Evolutionary conservation across 768 basidiomycete species (phyloP), one percentile per base, ranked within the genome.

Genomic region (Suillus alpinus): DNA sequence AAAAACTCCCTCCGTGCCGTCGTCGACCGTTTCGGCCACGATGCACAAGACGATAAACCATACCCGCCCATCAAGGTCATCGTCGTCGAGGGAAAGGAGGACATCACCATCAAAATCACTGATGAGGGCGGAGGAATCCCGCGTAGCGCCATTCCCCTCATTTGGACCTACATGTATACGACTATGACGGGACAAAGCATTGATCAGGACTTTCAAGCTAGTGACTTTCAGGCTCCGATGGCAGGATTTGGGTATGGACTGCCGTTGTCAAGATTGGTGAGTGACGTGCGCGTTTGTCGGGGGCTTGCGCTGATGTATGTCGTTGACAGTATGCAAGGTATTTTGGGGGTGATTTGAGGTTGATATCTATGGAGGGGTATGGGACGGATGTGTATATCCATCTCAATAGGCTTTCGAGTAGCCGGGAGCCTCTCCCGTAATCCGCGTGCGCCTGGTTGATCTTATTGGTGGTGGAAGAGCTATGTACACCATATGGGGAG

Each of bases 281-380:
- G 89, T 80, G 12, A 36, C 58, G 63, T 20, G 47, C 44, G 32
- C 37, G 47, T 29, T 23, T 12, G 12, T 44, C 56, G 18, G 56
- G 29, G 43, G 20, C 32, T 37, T 31, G 7, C 6, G 16, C 47
- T 65, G 8, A 57, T 61, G 31, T 41, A 4, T n/a, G 5, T 56
- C 5, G 29, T 56, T 49, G 13, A 36, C 67, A 93, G 86, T 99
- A 98, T 68, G 95, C 95, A 0, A 80, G 96, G 52, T 99, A 97
- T 72, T 97, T 98, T 68, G 96, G 94, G 0, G 92, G 94, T 0
- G 95, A 98, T 73, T 77, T 99, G 32, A 81, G 92, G 18, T 75
- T 99, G 59, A 99, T 99, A 63, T 91, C 94, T 46, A 98, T 99
- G 95, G 97, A 99, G 64, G 96, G 97, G n/a, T 94, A 91, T 69